Evolutionary conservation across 2,329 filamentous ascomycete species (phyloP).

Genomic region (Colletotrichum limetticola): DNA sequence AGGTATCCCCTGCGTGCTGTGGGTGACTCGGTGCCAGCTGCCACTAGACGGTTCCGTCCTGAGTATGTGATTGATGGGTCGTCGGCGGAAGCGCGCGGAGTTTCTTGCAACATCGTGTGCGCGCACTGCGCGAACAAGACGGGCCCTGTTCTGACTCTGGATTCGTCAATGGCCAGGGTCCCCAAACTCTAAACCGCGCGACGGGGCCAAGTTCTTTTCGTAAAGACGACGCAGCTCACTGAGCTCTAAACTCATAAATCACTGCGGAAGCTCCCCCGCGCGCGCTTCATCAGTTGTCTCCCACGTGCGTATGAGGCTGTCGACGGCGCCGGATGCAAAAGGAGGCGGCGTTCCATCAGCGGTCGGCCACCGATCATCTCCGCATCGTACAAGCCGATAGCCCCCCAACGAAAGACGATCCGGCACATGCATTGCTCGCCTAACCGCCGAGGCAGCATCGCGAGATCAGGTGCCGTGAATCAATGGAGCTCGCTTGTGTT

Average conservation of each 20-base stretch:
- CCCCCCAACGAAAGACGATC: not conserved
- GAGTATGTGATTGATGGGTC: not conserved
- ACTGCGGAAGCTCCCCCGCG: not conserved
- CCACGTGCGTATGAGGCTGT: not conserved
- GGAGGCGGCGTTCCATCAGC: not conserved
- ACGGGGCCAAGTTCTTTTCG: not conserved
- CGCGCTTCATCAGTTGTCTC: not conserved
- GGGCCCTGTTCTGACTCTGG: not conserved
- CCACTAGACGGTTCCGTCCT: not conserved
- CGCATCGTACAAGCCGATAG: not conserved
- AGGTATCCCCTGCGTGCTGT: conserved; percentile 5
- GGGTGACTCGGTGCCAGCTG: conserved; percentile 16
- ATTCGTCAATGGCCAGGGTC: not conserved
- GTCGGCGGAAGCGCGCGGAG: conserved; percentile 7
- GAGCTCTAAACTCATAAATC: not conserved
- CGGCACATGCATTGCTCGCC: conserved; percentile 9
- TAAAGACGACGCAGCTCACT: not conserved
- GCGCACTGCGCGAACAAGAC: not conserved
- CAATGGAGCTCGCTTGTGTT: not conserved
- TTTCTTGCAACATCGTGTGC: conserved; percentile 1
- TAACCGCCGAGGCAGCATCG: conserved; percentile 29
- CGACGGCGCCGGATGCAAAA: not conserved
- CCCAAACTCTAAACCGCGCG: conserved; percentile 25
- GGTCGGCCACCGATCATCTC: not conserved
- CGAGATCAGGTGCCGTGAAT: conserved; percentile 19